A percentile compares a stretch with the other conserved stretches of the same genome.
phyloP scores from a whole-genome alignment of 345 rosid species.

The Laguncularia racemosa region DNA sequence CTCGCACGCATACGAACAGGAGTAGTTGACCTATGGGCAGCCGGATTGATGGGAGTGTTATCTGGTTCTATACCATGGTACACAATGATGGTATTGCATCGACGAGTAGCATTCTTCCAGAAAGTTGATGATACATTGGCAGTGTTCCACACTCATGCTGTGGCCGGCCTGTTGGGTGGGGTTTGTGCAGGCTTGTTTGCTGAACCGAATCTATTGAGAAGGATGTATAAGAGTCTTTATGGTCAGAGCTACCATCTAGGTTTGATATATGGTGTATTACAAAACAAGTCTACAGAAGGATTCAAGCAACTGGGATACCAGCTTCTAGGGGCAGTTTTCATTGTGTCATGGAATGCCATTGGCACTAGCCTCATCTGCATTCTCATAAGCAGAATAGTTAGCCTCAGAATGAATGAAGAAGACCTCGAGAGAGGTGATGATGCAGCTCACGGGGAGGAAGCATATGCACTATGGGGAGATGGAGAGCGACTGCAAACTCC shows the following conservation, averaged over 20 bases:
- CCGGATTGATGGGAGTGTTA: conserved; percentile 37
- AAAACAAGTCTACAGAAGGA: conserved; percentile 11
- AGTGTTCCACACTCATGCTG: conserved; percentile 61
- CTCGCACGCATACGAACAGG: conserved; percentile 16
- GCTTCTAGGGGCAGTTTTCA: conserved; percentile 33
- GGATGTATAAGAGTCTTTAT: conserved; percentile 14
- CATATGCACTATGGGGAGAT: conserved; percentile 46
- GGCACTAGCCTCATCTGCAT: conserved; percentile 46
- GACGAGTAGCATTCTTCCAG: conserved; percentile 41
- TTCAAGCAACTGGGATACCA: conserved; percentile 30
- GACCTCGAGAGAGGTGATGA: conserved; percentile 58
- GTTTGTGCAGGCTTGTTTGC: conserved; percentile 40
- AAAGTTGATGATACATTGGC: conserved; percentile 56
- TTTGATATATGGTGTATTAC: conserved; percentile 23
- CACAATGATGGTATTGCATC: conserved; percentile 58
- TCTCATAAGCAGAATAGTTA: conserved; percentile 30
- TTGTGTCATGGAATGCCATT: conserved; percentile 33
- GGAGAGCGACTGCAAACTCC: conserved; percentile 25
- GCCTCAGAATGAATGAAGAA: conserved; percentile 50
- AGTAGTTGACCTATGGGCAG: conserved; percentile 57
- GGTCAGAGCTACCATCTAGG: conserved; percentile 19
- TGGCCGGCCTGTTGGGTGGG: conserved; percentile 51
- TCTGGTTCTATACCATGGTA: conserved; percentile 50
- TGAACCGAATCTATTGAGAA: conserved; percentile 25
- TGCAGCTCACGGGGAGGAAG: conserved; percentile 61